Percentiles rank a stretch among this genome's conserved stretches.
Evolutionary conservation across 345 rosid species (phyloP).

Genomic region (Capsella bursapastoris): DNA sequence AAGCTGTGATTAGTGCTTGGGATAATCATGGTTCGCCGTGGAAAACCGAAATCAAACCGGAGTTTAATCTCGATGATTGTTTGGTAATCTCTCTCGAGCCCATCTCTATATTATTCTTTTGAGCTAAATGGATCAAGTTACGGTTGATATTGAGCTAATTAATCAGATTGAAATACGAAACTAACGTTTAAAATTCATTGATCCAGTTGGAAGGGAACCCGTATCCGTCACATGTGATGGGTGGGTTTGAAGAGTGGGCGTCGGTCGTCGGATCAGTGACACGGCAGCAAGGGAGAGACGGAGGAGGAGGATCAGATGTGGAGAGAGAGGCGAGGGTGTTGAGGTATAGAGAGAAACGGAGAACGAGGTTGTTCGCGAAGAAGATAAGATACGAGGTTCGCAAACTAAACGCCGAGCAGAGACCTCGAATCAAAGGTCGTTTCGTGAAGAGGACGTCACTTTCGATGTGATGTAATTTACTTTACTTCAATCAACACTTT

Average conservation of each 20-base stretch:
- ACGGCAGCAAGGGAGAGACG: constrained; percentile 10
- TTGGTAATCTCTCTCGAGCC: constrained; percentile 40
- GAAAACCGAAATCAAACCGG: constrained; percentile 55
- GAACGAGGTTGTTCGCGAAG: constrained; percentile 66
- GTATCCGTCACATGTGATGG: not conserved
- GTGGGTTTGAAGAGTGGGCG: not conserved
- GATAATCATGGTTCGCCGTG: constrained; percentile 57
- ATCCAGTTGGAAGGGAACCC: constrained; percentile 28
- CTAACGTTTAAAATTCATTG: not conserved
- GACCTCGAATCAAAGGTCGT: constrained; percentile 77
- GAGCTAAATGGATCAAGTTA: not conserved
- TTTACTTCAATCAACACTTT: not conserved
- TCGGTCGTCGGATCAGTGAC: constrained; percentile 1
- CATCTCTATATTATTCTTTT: not conserved
- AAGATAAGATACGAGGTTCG: constrained; percentile 78
- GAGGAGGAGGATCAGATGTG: constrained; percentile 42
- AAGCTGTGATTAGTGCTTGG: constrained; percentile 58
- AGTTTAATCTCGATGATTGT: constrained; percentile 40
- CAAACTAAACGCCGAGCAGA: constrained; percentile 70
- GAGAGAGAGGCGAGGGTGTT: constrained; percentile 64
- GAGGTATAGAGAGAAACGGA: constrained; percentile 65
- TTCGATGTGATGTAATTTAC: not conserved
- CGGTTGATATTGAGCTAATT: not conserved
- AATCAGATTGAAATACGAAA: not conserved
- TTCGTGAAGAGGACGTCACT: constrained; percentile 64